Conservation (phyloP, 2,329 filamentous ascomycete genomes). For the Talaromyces funiculosus region DNA sequence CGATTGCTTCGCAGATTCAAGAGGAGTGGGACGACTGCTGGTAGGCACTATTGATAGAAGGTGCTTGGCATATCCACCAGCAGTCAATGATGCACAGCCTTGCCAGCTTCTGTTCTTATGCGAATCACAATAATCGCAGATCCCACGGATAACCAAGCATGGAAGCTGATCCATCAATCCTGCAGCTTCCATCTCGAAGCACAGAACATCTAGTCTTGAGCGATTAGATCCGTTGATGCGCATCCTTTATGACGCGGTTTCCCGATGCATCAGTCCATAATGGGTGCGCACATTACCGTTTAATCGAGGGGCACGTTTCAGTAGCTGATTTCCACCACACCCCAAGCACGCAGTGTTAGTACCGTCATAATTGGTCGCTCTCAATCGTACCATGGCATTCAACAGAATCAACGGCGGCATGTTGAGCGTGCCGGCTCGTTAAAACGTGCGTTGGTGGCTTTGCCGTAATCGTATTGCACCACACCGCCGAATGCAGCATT, state of each 20-base stretch:
- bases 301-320: conserved; percentile 12
- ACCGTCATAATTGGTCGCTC: neutral
- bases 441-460: neutral
- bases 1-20: neutral
- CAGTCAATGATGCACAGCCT: neutral
- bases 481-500: neutral
- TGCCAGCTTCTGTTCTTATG: neutral
- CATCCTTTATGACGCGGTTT: conserved; percentile 19
- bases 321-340: neutral
- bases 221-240: neutral
- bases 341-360: neutral
- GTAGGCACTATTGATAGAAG: neutral
- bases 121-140: neutral
- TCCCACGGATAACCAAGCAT: neutral
- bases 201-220: neutral
- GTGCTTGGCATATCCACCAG: neutral
- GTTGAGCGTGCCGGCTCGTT: neutral
- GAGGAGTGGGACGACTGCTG: neutral
- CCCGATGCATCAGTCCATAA: conserved; percentile 24
- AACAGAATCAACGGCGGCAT: neutral
- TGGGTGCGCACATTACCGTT: conserved; percentile 16
- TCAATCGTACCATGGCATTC: neutral
- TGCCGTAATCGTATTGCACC: conserved; percentile 4
- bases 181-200: neutral
- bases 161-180: neutral